These are phyloP conservation scores for Nasturtium officinale DNA, from an alignment of 345 rosid species.

Conservation along the genomic window DNA sequence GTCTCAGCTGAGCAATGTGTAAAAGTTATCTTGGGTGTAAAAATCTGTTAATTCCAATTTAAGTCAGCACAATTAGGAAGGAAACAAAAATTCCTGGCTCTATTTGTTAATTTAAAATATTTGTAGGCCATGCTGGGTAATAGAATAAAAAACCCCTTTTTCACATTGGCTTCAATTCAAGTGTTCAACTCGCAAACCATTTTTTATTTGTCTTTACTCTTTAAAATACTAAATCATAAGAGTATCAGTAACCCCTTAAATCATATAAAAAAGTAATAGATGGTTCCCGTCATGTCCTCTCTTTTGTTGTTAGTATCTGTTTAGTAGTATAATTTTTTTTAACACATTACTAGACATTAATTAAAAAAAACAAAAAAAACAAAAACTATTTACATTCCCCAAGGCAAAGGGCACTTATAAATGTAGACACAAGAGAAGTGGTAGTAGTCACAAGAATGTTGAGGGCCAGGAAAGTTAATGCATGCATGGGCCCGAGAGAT, in stretches of 20 bases:
- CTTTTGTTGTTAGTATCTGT: not conserved
- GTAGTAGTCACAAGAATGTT: constrained; percentile 4
- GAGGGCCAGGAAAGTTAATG: constrained; percentile 19
- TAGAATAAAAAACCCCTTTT: not conserved
- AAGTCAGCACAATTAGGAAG: not conserved
- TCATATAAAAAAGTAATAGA: not conserved
- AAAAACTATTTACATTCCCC: not conserved
- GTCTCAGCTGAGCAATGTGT: constrained; percentile 1
- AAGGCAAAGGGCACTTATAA: constrained; percentile 24
- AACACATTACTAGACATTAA: not conserved
- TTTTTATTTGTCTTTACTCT: not conserved
- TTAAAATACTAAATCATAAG: not conserved
- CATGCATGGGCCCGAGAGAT: constrained; percentile 1
- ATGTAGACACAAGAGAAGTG: constrained; percentile 19
- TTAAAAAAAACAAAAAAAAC: not conserved
- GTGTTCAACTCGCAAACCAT: not conserved
- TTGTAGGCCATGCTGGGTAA: constrained; percentile 2
- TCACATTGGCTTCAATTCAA: not conserved
- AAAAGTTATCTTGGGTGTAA: not conserved
- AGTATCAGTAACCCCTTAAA: not conserved
- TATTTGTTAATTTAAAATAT: not conserved
- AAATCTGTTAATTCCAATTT: not conserved
- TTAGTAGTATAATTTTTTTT: not conserved
- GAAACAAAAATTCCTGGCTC: not conserved
- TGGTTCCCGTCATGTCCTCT: not conserved